Base-by-base conservation (phyloP, 1,284 basidiomycete genomes). In the Ceratobasidium sp. region DNA sequence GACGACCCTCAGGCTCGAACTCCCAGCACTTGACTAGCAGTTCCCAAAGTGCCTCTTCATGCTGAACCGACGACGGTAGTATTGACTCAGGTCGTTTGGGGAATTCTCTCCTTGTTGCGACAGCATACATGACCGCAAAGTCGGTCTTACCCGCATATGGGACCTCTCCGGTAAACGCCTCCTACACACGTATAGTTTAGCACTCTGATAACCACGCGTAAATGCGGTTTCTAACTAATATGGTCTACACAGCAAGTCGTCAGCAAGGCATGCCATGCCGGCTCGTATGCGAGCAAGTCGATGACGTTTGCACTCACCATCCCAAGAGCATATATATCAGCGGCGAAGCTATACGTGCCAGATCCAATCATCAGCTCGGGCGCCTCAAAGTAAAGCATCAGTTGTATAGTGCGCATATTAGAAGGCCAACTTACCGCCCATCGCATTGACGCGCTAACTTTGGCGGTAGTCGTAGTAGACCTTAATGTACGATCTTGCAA, bases 21-120 rank as follows among this genome's bases (percentile, higher is more conserved):
- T 47, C 62, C 62, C 45, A 64, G 29, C 62, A 64, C 2, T 27
- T 11, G 27, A 17, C 9, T 4, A 64, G 31, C 7, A 64, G 62
- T 17, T 22, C 27, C 62, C 62, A 64, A 27, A 64, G 62, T 24
- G 15, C 11, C 0, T 64, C 45, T 2, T 29, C 62, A 27, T 64
- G 62, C 3, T 33, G 11, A 24, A 6, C 27, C 36, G 27, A 19
- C 4, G 45, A 17, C 9, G 62, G 62, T 1, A 64, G 47, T 15
- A 29, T 5, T 44, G n/a, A 24, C 45, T 64, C 24, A 24, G 62
- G 62, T 17, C 62, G 45, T n/a, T 29, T 45, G 17, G 62, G 62
- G 45, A n/a, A 27, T 17, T 22, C 29, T 19, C 50, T 64, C 5
- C 31, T 17, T 9, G 50, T 5, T 9, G n/a, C 5, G 6, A 29